A percentile compares a stretch with the other conserved stretches of the same genome.
These are phyloP conservation scores for Rhododendron griersonianum DNA, from an alignment of 148 eudicot genomes.

Conservation along the genomic window DNA sequence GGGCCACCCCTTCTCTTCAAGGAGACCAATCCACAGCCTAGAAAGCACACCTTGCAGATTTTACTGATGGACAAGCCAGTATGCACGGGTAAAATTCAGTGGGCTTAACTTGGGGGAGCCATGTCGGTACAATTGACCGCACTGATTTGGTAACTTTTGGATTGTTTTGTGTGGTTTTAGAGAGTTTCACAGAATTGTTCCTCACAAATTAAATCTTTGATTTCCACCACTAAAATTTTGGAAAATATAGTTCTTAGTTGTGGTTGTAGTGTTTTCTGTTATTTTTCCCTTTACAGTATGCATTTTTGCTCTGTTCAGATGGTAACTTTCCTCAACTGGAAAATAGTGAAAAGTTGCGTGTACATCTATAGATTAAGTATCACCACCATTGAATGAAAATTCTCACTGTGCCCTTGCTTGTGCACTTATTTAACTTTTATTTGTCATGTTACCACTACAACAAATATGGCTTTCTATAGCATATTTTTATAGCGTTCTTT, in stretches of 20 bases:
- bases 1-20: constrained; percentile 17
- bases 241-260: not conserved
- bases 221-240: too few species aligned
- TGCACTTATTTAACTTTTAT: too few species aligned
- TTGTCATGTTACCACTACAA: too few species aligned
- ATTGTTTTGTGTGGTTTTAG: too few species aligned
- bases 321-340: not conserved
- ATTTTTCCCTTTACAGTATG: not conserved
- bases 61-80: constrained; percentile 56
- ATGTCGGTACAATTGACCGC: not conserved
- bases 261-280: not conserved
- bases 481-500: too few species aligned
- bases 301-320: not conserved
- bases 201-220: too few species aligned
- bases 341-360: not conserved
- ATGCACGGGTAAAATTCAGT: constrained; percentile 33
- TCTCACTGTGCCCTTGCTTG: too few species aligned
- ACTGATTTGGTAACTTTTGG: not conserved
- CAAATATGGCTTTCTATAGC: too few species aligned
- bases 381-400: too few species aligned
- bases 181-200: too few species aligned
- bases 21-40: too few species aligned
- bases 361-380: not conserved
- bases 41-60: too few species aligned
- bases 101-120: not conserved